Base-by-base conservation (phyloP, 108 stramenopile genomes). In the Pseudonitzschia multistriata region DNA sequence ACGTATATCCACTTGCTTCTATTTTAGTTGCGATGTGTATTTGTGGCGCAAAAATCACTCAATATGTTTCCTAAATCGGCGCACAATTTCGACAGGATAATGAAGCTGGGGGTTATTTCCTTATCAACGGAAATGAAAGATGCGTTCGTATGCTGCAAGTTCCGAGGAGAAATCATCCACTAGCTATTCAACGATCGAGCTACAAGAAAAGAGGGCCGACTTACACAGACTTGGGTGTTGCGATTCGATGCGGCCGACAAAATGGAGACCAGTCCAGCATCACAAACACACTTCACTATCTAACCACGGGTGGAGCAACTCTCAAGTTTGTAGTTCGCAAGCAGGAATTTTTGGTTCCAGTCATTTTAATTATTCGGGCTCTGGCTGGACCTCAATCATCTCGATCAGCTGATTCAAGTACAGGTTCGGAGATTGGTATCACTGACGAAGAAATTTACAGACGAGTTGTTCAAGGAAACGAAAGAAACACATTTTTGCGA, bases 41-140 rank as follows among this genome's bases (percentile, higher is more conserved):
- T 2, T 25, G 2, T 24, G 11, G 7, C 13, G 40, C 40, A 42
- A 42, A 10, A 7, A 24, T 52, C 22, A 21, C 8, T 45, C 3
- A 37, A 62, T 62, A n/a, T 34, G 35, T 62, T 6, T 8, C 11
- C 36, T n/a, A n/a, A 62, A 55, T 31, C 10, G 61, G 14, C 24
- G 24, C 14, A 34, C 19, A 17, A 52, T 67, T 69, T n/a, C 39
- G 48, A 21, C 76, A 97, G 84, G 90, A 95, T 48, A 85, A 81
- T 39, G 98, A 99, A 69, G 82, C 95, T 70, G 99, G 99, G 37
- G 98, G 98, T 30, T 98, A 97, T 65, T 99, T 99, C 72, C 84
- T 99, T 34, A 83, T 98, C 29, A 89, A 85, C 74, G 99, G 99
- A 29, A 97, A 97, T 69, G 99, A 99, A 77, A 84, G 97, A 37